Base-by-base conservation (phyloP, 768 basidiomycete genomes). In the Rubroboletus satanas region DNA sequence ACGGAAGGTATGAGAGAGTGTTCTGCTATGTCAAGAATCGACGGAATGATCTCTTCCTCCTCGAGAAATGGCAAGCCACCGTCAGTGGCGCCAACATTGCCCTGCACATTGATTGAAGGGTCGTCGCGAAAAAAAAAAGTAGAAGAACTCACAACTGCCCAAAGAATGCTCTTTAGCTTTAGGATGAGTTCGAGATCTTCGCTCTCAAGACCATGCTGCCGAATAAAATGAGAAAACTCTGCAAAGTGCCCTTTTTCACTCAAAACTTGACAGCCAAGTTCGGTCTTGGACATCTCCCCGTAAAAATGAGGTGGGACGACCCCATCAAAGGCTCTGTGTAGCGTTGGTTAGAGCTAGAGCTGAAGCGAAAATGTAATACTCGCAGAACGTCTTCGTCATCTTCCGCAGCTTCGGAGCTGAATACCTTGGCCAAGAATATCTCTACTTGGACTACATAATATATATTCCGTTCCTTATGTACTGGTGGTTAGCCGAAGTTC, bases 251-350 rank as follows among this genome's bases (percentile, higher is more conserved):
- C 91, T 61, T 89, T 93, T 55, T 95, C 93, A 55, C 86, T 83
- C 38, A 99, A 74, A 10, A 94, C 85, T 65, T 90, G 89, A 70
- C 94, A 96, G 0, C 97, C 97, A 46, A 95, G 85, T 52, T 90
- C 89, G 4, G 97, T 98, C 71, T 97, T 98, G 44, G 94, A 88
- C 82, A 98, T 90, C 71, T 98, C 96, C 21, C 96, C 96, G 63
- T 98, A 96, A 72, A 99, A 98, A 70, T 99, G 95, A 2, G 90
- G 85, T 3, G 96, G 97, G 12, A 93, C 90, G 11, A 87, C 86
- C 12, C 88, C 89, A 49, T 94, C 93, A 54, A 90, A 91, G 18
- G 81, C 79, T n/a, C 86, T 88, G 63, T 38, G 8, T 21, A 10
- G 21, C 5, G 36, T 51, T 29, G 29, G 58, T 52, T 31, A 59